Evolutionary conservation across 495 filamentous ascomycete genomes (phyloP), one percentile per base, ranked within the genome.

Genomic region (Penicillium turbatum): DNA sequence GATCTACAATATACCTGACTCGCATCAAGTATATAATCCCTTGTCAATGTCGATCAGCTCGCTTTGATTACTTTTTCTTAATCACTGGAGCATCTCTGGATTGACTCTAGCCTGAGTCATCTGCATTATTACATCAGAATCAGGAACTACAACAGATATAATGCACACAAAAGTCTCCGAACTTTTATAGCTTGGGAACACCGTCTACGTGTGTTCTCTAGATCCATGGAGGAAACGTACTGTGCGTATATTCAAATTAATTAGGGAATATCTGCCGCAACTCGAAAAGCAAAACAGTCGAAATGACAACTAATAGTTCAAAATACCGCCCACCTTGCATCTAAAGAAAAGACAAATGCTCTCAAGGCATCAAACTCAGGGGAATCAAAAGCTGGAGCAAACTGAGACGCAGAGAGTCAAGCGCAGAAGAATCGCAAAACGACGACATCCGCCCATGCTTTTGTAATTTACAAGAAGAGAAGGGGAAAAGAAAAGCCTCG

Each of bases 401-500:
- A 58, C 54, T 46, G 57, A 62, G 37, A 63, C 51, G 54, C 57
- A 61, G 53, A 57, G 51, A 54, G 45, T 38, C 48, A 55, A 51
- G 51, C 51, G 10, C 7, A 42, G 44, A 66, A 56, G 40, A 63
- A 55, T 42, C 19, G 54, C 48, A 57, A 58, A 61, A 67, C 54
- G 48, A 71, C 50, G 53, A 64, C 57, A 60, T 60, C 69, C 63
- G 64, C 66, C 66, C 72, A 70, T 61, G 68, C 70, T 72, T 72
- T 72, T 71, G 59, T 75, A 75, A 68, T 75, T 67, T 73, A 75
- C 67, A 74, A 56, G 63, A 59, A 55, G 31, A 44, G 27, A 50
- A 46, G 15, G 36, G 39, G 50, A 54, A 30, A 53, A 30, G 19
- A 32, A 53, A 48, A 53, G 38, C 37, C 49, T 46, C 43, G 26